Evolutionary conservation across 305 asterid species (phyloP).

Genomic region (Fraxinus sp.): DNA sequence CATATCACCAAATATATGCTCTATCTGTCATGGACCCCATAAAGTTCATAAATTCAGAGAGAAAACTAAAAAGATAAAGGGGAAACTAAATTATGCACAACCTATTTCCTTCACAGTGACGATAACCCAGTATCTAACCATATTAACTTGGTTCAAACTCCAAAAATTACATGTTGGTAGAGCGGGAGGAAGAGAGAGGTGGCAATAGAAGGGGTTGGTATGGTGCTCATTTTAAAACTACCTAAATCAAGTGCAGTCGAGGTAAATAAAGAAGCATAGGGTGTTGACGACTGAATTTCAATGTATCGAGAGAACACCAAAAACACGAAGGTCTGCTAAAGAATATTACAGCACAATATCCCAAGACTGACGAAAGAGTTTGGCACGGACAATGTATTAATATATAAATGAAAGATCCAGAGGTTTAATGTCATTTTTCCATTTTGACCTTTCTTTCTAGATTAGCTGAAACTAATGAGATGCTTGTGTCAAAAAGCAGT

Average conservation of each 20-base stretch:
- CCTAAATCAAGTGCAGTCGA: background rate
- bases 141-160: background rate
- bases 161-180: background rate
- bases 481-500: background rate
- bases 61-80: background rate
- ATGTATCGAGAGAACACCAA: background rate
- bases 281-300: background rate
- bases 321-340: background rate
- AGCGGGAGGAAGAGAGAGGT: background rate
- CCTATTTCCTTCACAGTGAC: background rate
- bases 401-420: background rate
- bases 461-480: background rate
- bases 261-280: constrained; percentile 8
- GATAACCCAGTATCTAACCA: background rate
- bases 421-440: background rate
- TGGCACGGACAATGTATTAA: background rate
- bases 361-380: background rate
- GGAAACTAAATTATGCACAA: background rate
- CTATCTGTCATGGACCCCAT: background rate
- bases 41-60: background rate
- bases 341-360: background rate
- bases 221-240: background rate
- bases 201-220: background rate
- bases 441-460: background rate
- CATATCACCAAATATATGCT: background rate